Percentiles rank a stretch among this genome's conserved stretches.
These are phyloP conservation scores for Coprinopsis strossmayeri DNA, from an alignment of 768 basidiomycete genomes.

Conservation along the genomic window DNA sequence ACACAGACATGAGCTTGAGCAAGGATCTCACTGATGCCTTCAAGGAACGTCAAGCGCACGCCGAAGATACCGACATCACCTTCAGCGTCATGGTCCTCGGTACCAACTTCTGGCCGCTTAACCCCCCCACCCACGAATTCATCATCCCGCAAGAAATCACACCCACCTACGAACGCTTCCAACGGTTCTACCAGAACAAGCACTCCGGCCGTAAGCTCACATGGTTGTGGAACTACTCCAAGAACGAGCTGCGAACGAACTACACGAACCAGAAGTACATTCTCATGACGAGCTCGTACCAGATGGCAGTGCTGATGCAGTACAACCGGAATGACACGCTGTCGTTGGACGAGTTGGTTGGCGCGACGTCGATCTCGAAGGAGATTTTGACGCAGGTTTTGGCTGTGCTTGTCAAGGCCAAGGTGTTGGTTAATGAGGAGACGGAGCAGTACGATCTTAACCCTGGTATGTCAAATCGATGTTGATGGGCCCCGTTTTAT, in stretches of 20 bases:
- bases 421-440: constrained; percentile 85
- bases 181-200: constrained; percentile 88
- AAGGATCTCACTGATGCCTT: constrained; percentile 96
- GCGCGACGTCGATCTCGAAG: constrained; percentile 76
- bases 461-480: constrained; percentile 36
- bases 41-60: constrained; percentile 94
- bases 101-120: constrained; percentile 94
- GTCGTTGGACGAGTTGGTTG: constrained; percentile 69
- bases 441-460: constrained; percentile 89
- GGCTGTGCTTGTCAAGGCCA: constrained; percentile 76
- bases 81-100: constrained; percentile 93
- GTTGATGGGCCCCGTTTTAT: not conserved
- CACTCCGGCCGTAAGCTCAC: constrained; percentile 93
- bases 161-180: constrained; percentile 86
- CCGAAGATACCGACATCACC: constrained; percentile 83
- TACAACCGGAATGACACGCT: constrained; percentile 92
- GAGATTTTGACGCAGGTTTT: constrained; percentile 71
- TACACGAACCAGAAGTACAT: constrained; percentile 96
- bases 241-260: constrained; percentile 94
- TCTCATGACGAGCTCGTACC: constrained; percentile 92
- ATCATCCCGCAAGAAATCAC: constrained; percentile 84
- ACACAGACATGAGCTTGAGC: constrained; percentile 86
- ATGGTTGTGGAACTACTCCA: constrained; percentile 98
- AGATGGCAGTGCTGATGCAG: constrained; percentile 93
- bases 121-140: constrained; percentile 79